Evolutionary conservation across 345 rosid species (phyloP).

Genomic region (Erucastrum elatum): DNA sequence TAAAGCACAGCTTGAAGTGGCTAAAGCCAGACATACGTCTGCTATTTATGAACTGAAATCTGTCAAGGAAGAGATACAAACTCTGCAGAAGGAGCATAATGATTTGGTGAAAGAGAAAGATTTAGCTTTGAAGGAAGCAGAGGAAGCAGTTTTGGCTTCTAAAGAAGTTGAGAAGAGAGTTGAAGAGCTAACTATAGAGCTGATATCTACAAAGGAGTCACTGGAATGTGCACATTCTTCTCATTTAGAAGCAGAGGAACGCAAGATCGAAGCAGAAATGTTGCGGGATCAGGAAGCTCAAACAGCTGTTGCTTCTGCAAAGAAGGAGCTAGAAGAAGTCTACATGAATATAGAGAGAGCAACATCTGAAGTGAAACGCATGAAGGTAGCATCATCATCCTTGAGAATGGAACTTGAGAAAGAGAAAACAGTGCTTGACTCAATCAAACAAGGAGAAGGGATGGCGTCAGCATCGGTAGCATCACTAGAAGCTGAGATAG

Average conservation of each 20-base stretch:
- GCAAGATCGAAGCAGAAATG: conserved; percentile 77
- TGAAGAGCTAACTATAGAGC: conserved; percentile 82
- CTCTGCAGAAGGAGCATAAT: conserved; percentile 52
- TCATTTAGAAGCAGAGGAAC: conserved; percentile 91
- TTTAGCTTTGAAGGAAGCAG: conserved; percentile 64
- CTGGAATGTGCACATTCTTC: conserved; percentile 89
- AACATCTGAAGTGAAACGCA: conserved; percentile 61
- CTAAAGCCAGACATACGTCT: conserved; percentile 70
- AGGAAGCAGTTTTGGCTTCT: conserved; percentile 61
- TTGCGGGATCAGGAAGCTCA: conserved; percentile 77
- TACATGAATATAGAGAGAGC: conserved; percentile 75
- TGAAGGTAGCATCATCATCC: conserved; percentile 68
- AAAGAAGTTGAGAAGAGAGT: conserved; percentile 88
- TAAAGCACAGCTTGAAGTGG: conserved; percentile 93
- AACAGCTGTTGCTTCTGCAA: conserved; percentile 69
- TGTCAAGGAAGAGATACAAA: conserved; percentile 69
- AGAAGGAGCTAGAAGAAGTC: conserved; percentile 81
- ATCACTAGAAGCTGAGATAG: conserved; percentile 78
- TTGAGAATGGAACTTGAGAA: conserved; percentile 65
- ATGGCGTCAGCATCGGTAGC: conserved; percentile 69
- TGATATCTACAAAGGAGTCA: conserved; percentile 78
- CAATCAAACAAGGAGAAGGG: conserved; percentile 76
- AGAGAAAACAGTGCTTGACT: conserved; percentile 58
- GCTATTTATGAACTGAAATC: conserved; percentile 73
- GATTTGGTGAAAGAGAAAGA: conserved; percentile 60